Evolutionary conservation across 139 green algal species (phyloP).

Genomic region (Closterium sp.): DNA sequence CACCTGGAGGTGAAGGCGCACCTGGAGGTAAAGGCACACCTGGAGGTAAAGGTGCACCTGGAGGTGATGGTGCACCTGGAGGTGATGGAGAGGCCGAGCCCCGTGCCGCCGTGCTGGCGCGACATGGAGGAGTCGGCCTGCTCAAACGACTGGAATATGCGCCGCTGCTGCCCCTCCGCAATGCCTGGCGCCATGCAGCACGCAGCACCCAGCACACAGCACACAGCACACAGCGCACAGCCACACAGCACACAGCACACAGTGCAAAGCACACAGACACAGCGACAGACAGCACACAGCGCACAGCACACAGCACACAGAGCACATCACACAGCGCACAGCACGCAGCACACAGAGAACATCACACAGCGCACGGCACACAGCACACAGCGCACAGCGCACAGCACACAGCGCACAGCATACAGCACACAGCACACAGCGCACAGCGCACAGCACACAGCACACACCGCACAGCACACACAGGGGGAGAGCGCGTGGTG

Average conservation of each 20-base stretch:
- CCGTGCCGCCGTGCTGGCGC: slow-evolving; percentile 60
- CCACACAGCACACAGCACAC: too few relatives aligned
- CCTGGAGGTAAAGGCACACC: background rate
- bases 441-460: slow-evolving; percentile 32
- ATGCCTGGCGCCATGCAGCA: slow-evolving; percentile 13
- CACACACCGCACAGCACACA: slow-evolving; percentile 39
- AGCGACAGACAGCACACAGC: too few relatives aligned
- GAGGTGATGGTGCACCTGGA: background rate
- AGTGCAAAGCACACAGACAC: too few relatives aligned
- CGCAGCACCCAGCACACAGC: too few relatives aligned
- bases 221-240: too few relatives aligned
- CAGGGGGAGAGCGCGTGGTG: background rate
- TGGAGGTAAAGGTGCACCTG: slow-evolving; percentile 19
- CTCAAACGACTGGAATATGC: slow-evolving; percentile 38
- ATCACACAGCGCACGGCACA: too few relatives aligned
- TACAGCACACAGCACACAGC: slow-evolving; percentile 45
- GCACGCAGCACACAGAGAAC: too few relatives aligned
- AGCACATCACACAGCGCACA: too few relatives aligned
- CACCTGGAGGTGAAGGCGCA: background rate
- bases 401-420: too few relatives aligned
- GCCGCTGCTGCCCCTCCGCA: background rate
- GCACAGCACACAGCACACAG: too few relatives aligned
- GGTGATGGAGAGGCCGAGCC: slow-evolving; percentile 65
- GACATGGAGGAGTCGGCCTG: slow-evolving; percentile 51
- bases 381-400: too few relatives aligned